Conservation (phyloP, 352 stramenopile genomes). For the Globisporangium cylindrosporum region DNA sequence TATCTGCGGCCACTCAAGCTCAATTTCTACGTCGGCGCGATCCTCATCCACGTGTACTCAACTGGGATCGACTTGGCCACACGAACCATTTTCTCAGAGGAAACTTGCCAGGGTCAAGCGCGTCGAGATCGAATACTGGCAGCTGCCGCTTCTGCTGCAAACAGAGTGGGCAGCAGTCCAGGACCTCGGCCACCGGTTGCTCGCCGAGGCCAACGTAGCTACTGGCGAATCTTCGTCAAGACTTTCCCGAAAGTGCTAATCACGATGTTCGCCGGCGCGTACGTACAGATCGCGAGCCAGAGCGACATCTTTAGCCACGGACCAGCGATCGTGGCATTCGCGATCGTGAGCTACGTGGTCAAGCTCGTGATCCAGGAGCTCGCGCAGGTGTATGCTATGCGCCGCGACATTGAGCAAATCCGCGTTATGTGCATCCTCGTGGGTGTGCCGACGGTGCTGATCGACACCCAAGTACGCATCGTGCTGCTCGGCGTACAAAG, state of each 20-base stretch:
- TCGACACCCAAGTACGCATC: slow-evolving; percentile 25
- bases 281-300: slow-evolving; percentile 5
- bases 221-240: background rate
- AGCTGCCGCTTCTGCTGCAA: background rate
- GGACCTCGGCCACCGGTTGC: background rate
- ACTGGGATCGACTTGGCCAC: slow-evolving; percentile 2
- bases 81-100: slow-evolving; percentile 2
- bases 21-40: background rate
- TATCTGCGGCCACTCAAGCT: slow-evolving; percentile 1
- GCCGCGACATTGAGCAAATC: slow-evolving; percentile 1
- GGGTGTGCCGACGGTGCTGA: slow-evolving; percentile 19
- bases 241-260: background rate
- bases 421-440: slow-evolving; percentile 14
- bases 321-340: slow-evolving; percentile 6
- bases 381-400: slow-evolving; percentile 2
- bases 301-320: background rate
- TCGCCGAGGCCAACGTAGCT: background rate
- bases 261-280: background rate
- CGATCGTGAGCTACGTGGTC: slow-evolving; percentile 6
- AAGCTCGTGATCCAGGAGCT: slow-evolving; percentile 13
- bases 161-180: background rate
- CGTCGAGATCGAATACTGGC: background rate
- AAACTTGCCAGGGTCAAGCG: slow-evolving; percentile 4
- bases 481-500: slow-evolving; percentile 12
- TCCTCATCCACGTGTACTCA: background rate